Evolutionary conservation across 2,329 filamentous ascomycete genomes (phyloP).

Genomic region (Colletotrichum sp.): DNA sequence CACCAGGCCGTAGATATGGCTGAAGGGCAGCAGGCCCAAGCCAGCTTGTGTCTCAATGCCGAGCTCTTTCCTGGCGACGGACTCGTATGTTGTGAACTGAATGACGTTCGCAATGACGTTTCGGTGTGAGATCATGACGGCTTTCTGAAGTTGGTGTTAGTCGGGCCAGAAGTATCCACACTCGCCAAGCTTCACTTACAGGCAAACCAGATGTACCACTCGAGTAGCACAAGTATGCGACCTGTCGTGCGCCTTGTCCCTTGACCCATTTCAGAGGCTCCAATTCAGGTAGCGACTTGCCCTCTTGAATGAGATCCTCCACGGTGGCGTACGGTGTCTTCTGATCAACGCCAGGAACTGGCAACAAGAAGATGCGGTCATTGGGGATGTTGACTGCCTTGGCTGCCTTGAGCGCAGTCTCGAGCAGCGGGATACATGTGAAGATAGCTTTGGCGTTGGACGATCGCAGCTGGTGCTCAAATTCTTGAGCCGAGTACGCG

Average conservation of each 20-base stretch:
- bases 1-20: slow-evolving; percentile 81
- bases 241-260: slow-evolving; percentile 70
- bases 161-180: background rate
- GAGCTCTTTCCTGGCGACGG: slow-evolving; percentile 38
- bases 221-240: slow-evolving; percentile 80
- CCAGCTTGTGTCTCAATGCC: slow-evolving; percentile 46
- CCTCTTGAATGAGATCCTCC: slow-evolving; percentile 68
- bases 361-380: slow-evolving; percentile 70
- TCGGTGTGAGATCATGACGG: slow-evolving; percentile 80
- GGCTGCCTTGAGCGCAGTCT: slow-evolving; percentile 66
- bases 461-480: slow-evolving; percentile 74
- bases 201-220: slow-evolving; percentile 81
- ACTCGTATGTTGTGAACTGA: slow-evolving; percentile 58
- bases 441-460: slow-evolving; percentile 73
- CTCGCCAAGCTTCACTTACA: slow-evolving; percentile 43
- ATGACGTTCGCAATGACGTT: slow-evolving; percentile 81
- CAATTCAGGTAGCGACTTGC: slow-evolving; percentile 56
- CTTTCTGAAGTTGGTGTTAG: slow-evolving; percentile 60
- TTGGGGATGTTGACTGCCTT: slow-evolving; percentile 64
- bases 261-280: slow-evolving; percentile 63
- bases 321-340: slow-evolving; percentile 65
- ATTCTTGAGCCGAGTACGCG: slow-evolving; percentile 71
- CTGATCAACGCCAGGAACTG: slow-evolving; percentile 63
- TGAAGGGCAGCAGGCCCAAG: slow-evolving; percentile 78
- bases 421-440: slow-evolving; percentile 69